Percentiles rank a stretch among this genome's conserved stretches.
phyloP scores from a whole-genome alignment of 306 rosid genomes.

The barrel medic (Medicago truncatula) region DNA sequence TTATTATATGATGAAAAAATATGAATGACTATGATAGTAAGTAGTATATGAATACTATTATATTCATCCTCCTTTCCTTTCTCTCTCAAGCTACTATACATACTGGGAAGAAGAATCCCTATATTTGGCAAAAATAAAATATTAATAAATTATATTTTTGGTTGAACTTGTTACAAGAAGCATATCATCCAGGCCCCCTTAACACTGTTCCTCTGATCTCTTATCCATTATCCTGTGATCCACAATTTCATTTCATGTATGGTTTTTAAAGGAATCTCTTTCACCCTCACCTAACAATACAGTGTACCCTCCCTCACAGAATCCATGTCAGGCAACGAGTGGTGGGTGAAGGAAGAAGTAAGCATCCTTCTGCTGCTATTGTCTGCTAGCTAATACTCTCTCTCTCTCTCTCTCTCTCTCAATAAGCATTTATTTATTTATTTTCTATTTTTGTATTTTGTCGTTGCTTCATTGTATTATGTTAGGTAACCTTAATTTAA shows the following conservation, averaged over 20 bases:
- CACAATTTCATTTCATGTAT: neutral
- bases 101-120: neutral
- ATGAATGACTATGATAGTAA: neutral
- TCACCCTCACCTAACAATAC: neutral
- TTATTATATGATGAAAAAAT: slow-evolving; percentile 17
- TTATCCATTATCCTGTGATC: slow-evolving; percentile 30
- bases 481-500: slow-evolving; percentile 25
- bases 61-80: slow-evolving; percentile 37
- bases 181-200: slow-evolving; percentile 37
- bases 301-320: slow-evolving; percentile 45
- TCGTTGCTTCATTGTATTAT: slow-evolving; percentile 34
- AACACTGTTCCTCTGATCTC: slow-evolving; percentile 8
- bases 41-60: slow-evolving; percentile 3
- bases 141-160: slow-evolving; percentile 31
- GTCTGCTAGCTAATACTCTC: slow-evolving; percentile 39
- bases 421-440: neutral
- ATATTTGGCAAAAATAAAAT: slow-evolving; percentile 41
- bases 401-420: slow-evolving; percentile 38
- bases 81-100: slow-evolving; percentile 35
- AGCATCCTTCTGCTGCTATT: slow-evolving; percentile 34
- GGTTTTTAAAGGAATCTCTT: neutral
- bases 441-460: slow-evolving; percentile 28
- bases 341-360: slow-evolving; percentile 39
- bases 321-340: slow-evolving; percentile 69
- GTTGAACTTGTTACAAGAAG: slow-evolving; percentile 14